phyloP scores from a whole-genome alignment of 2,329 filamentous ascomycete species.

The Neofusicoccum sp. region DNA sequence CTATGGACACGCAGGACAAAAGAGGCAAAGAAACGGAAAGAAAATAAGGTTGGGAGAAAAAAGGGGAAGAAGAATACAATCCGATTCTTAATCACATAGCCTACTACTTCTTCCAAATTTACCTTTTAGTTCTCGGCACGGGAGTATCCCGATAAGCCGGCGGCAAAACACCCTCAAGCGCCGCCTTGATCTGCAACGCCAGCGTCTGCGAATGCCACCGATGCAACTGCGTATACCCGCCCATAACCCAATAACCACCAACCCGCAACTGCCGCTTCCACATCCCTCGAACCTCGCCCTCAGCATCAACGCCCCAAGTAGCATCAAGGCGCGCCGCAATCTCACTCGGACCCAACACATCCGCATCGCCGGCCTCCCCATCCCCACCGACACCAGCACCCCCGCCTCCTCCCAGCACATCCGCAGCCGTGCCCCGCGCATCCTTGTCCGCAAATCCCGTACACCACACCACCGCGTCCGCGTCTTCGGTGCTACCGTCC shows the following conservation, averaged over 20 bases:
- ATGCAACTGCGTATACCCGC: slow-evolving; percentile 16
- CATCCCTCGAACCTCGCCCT: slow-evolving; percentile 26
- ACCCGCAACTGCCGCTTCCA: slow-evolving; percentile 7
- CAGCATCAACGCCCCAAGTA: slow-evolving; percentile 46
- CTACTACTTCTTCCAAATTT: neutral
- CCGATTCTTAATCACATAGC: neutral
- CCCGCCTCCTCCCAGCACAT: slow-evolving; percentile 28
- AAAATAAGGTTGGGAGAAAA: too few relatives aligned
- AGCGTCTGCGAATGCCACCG: slow-evolving; percentile 8
- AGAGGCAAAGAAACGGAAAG: too few relatives aligned
- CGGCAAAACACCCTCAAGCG: neutral
- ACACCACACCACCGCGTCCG: slow-evolving; percentile 51
- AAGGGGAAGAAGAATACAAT: too few relatives aligned
- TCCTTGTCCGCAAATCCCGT: slow-evolving; percentile 51
- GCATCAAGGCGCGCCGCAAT: slow-evolving; percentile 39
- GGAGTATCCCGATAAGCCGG: neutral
- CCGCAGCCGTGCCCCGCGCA: slow-evolving; percentile 28
- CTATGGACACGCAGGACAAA: too few relatives aligned
- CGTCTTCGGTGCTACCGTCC: slow-evolving; percentile 46
- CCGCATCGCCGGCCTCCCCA: neutral
- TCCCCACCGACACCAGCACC: neutral
- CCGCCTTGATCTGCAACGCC: slow-evolving; percentile 4
- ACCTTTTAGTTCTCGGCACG: too few relatives aligned
- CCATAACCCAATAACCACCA: neutral
- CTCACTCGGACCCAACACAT: slow-evolving; percentile 30